Evolutionary conservation across 345 rosid genomes (phyloP), one percentile per base, ranked within the genome.

Genomic region (Geranium brycei): DNA sequence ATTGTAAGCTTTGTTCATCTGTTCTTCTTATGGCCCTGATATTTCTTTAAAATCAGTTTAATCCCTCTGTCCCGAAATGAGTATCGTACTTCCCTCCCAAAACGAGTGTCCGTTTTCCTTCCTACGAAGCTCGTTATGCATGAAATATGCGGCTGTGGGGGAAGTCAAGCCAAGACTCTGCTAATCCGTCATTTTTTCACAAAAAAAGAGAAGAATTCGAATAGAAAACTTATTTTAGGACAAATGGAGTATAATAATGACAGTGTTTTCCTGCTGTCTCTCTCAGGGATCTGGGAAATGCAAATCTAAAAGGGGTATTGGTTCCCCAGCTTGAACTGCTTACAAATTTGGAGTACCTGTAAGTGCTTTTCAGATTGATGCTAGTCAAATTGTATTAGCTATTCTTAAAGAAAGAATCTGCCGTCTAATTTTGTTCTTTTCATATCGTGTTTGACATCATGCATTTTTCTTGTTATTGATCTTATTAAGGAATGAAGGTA

Each of bases 291-390:
- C 88, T 83, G 66, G 89, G 88, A 71, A 82, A 83, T 69, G 87
- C 87, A 66, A 71, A 82, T 80, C 75, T 86, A 57, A 72, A 88
- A 23, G 92, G 92, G 63, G 80, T 66, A 65, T 73, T 82, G 68
- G 87, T 82, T 69, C 19, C 83, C 17, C 84, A 79, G 75, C 92
- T 86, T 30, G 92, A 87, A 28, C 80, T 58, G 62, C 96, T 91
- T 64, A 5, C 64, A 35, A 77, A 73, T 69, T 82, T 91, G 81
- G 95, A 85, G 76, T 87, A 91, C 77, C 72, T 91, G 97, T 91
- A 77, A 82, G 96, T 71, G 51, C 30, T 61, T 53, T 31, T 8
- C 23, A 1, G 32, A 35, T 17, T 67, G 19, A 30, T 56, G 30
- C 64, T 67, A 55, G 31, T 32, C 4, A 64, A 57, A 57, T 62